Conservation (phyloP, 2,329 filamentous ascomycete genomes). For the Trichophyton rubrum region DNA sequence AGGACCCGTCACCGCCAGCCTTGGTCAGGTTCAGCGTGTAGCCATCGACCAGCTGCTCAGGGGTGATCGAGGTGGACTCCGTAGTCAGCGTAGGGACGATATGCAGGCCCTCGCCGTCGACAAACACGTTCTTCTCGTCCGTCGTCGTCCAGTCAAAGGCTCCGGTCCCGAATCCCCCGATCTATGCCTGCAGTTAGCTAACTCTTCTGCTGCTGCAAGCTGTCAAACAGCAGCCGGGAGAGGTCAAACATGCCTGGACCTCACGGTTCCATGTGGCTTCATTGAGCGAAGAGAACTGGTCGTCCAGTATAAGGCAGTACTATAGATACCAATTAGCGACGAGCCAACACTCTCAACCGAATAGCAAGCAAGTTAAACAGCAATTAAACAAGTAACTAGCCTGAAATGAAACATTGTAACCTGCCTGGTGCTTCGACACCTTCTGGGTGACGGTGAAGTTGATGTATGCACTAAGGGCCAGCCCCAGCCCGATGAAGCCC, state of each 20-base stretch:
- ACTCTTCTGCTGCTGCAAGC: no score
- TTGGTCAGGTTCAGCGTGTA: conserved; percentile 32
- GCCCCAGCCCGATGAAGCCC: conserved; percentile 16
- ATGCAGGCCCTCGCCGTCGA: conserved; percentile 39
- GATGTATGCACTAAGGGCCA: conserved; percentile 24
- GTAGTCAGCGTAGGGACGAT: conserved; percentile 43
- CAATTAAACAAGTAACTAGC: background rate
- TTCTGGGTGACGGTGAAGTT: conserved; percentile 20
- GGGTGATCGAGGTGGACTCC: conserved; percentile 21
- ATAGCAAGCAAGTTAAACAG: no score
- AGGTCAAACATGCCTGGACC: conserved; percentile 28
- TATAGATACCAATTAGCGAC: conserved; percentile 14
- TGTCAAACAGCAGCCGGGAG: background rate
- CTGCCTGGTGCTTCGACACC: conserved; percentile 13
- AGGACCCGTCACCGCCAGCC: conserved; percentile 26
- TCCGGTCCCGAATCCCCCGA: conserved; percentile 38
- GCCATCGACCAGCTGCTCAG: conserved; percentile 17
- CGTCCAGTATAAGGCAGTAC: conserved; percentile 42
- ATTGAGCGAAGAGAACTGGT: conserved; percentile 38
- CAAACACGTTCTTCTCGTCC: conserved; percentile 37
- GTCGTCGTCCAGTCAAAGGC: conserved; percentile 45
- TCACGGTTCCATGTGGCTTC: conserved; percentile 39
- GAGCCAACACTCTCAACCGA: background rate
- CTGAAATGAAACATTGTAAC: background rate
- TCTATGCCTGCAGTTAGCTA: conserved; percentile 13